Conservation (phyloP, 2,329 filamentous ascomycete genomes). For the Corynespora cassiicola region DNA sequence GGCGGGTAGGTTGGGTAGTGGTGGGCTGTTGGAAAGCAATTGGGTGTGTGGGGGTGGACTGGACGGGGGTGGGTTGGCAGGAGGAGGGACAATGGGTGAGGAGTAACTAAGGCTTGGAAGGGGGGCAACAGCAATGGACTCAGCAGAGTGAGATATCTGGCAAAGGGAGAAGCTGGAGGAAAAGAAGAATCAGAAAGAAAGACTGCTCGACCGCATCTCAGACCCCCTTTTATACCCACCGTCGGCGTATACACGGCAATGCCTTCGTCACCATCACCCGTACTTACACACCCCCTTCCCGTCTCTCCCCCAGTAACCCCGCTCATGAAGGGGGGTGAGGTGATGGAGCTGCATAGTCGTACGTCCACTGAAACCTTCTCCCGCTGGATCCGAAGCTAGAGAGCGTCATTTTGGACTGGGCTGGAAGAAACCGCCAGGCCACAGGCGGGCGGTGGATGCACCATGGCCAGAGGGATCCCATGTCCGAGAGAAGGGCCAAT, state of each 20-base stretch:
- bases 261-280: constrained; percentile 42
- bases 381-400: constrained; percentile 42
- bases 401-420: constrained; percentile 42
- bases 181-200: constrained; percentile 37
- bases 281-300: too few species aligned
- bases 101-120: constrained; percentile 9
- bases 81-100: constrained; percentile 10
- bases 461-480: constrained; percentile 36
- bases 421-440: constrained; percentile 37
- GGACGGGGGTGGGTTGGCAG: constrained; percentile 3
- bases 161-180: too few species aligned
- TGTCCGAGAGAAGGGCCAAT: constrained; percentile 31
- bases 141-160: too few species aligned
- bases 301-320: constrained; percentile 42
- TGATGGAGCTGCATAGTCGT: constrained; percentile 49
- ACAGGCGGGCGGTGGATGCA: constrained; percentile 42
- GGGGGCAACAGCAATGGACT: too few species aligned
- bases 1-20: constrained; percentile 12
- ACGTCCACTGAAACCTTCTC: constrained; percentile 43
- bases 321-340: constrained; percentile 41
- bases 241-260: constrained; percentile 25
- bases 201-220: constrained; percentile 18
- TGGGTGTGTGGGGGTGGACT: constrained; percentile 6
- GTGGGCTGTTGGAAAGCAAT: constrained; percentile 5
- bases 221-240: constrained; percentile 47